These are phyloP conservation scores for Sclerotinia subarctica DNA, from an alignment of 2,329 filamentous ascomycete genomes.

Conservation along the genomic window DNA sequence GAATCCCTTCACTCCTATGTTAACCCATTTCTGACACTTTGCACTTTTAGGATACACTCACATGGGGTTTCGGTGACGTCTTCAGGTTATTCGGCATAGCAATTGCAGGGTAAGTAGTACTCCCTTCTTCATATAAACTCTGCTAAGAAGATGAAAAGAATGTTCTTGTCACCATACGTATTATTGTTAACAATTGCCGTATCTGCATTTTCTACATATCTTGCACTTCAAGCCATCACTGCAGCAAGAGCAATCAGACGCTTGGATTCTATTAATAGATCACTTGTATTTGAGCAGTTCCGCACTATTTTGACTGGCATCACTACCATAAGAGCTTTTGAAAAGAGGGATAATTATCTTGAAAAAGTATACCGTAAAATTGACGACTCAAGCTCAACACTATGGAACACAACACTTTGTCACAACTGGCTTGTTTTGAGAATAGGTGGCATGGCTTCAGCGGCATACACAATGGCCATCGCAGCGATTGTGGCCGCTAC, in stretches of 20 bases:
- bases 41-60: background rate
- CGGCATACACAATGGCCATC: slow-evolving; percentile 63
- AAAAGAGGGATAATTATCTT: slow-evolving; percentile 61
- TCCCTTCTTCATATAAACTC: background rate
- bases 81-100: slow-evolving; percentile 55
- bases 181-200: slow-evolving; percentile 43
- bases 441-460: slow-evolving; percentile 52
- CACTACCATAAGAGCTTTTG: slow-evolving; percentile 71
- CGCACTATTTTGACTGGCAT: slow-evolving; percentile 68
- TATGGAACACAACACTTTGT: slow-evolving; percentile 54
- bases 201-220: background rate
- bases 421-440: slow-evolving; percentile 21
- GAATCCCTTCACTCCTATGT: too few relatives aligned
- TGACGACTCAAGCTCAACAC: slow-evolving; percentile 63
- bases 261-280: slow-evolving; percentile 71
- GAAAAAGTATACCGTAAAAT: slow-evolving; percentile 65
- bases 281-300: slow-evolving; percentile 69
- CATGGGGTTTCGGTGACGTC: slow-evolving; percentile 8
- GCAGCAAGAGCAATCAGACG: slow-evolving; percentile 68
- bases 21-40: background rate
- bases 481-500: slow-evolving; percentile 60
- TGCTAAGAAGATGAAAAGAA: slow-evolving; percentile 6
- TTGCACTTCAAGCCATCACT: slow-evolving; percentile 46
- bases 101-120: slow-evolving; percentile 46
- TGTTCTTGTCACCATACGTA: slow-evolving; percentile 58